These are phyloP conservation scores for Penicillium glabrum DNA, from an alignment of 2,329 filamentous ascomycete genomes.

Conservation along the genomic window DNA sequence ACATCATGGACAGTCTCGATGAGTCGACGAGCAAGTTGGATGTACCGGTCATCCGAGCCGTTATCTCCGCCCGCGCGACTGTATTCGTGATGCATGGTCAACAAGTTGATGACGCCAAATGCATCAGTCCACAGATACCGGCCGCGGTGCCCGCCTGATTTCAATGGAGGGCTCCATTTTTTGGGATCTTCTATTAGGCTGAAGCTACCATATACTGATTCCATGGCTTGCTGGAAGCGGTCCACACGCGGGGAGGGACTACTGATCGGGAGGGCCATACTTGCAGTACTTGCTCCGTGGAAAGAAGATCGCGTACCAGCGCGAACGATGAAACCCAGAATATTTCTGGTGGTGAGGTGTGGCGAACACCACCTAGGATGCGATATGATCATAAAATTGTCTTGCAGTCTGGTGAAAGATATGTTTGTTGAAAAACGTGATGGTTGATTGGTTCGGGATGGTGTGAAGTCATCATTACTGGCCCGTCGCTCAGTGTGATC, in stretches of 20 bases:
- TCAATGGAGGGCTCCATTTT: slow-evolving; percentile 51
- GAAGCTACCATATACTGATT: slow-evolving; percentile 43
- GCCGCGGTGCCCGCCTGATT: slow-evolving; percentile 56
- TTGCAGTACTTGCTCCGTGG: slow-evolving; percentile 13
- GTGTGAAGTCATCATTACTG: slow-evolving; percentile 35
- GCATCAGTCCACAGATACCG: slow-evolving; percentile 63
- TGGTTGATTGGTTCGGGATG: not conserved
- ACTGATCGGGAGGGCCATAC: slow-evolving; percentile 19
- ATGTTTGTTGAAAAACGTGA: not conserved
- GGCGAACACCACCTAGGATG: not conserved
- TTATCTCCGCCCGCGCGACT: slow-evolving; percentile 6
- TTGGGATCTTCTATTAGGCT: slow-evolving; percentile 28
- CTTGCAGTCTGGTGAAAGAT: not conserved
- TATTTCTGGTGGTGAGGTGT: not conserved
- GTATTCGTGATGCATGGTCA: slow-evolving; percentile 52
- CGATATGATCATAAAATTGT: not conserved
- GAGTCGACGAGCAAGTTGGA: slow-evolving; percentile 51
- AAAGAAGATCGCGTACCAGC: not conserved
- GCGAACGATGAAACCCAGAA: not conserved
- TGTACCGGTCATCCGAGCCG: slow-evolving; percentile 41
- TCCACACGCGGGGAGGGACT: slow-evolving; percentile 26
- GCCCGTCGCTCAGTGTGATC: slow-evolving; percentile 18
- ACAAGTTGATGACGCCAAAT: slow-evolving; percentile 60
- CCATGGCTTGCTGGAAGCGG: slow-evolving; percentile 38
- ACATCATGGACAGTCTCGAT: slow-evolving; percentile 53